Base-by-base conservation (phyloP, 139 green algal genomes). In the Coelastrella sp. region DNA sequence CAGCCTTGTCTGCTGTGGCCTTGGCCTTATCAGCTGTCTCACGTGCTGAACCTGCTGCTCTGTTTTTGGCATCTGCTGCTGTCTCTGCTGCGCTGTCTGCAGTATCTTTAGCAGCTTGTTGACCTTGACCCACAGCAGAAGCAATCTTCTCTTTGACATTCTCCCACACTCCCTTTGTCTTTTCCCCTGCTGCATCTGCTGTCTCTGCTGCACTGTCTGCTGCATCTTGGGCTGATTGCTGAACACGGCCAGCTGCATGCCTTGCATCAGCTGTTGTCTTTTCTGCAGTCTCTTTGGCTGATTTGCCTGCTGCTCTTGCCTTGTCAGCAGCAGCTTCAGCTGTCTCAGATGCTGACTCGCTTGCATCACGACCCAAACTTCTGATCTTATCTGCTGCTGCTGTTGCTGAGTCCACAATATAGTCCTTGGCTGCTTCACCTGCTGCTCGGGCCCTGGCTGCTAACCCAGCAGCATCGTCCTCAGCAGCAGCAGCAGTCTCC, bases 91-190 rank as follows among this genome's bases (percentile, higher is more conserved):
- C 73, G 9, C 48, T n/a, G 30, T 81, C 73, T 8, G 32, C 53
- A 5, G 75, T 35, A 37, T 72, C 53, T 2, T 45, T 19, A 8
- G 51, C 75, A 25, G 53, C 40, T 7, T 82, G 30, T 5, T 51
- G 37, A 17, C 50, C 75, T 30, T 51, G 21, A 30, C 75, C 53
- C 5, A 82, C 66, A 27, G 75, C 75, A 51, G 53, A 37, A 13
- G 75, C 75, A n/a, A 71, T 35, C 75, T 57, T 69, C 51, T 71
- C 75, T 53, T 71, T 82, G 5, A 43, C 37, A 21, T 60, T 25
- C 51, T 71, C 40, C 51, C 51, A 82, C 53, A 82, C 35, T 2
- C 75, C 75, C 48, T 67, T 30, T 17, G 23, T 81, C 19, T 23
- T 43, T 21, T 37, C 40, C 6, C 23, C 38, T 9, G 69, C 69